Base-by-base conservation (phyloP, 176 grass and related monocot species). In the Hsuehochloa calcarea region DNA sequence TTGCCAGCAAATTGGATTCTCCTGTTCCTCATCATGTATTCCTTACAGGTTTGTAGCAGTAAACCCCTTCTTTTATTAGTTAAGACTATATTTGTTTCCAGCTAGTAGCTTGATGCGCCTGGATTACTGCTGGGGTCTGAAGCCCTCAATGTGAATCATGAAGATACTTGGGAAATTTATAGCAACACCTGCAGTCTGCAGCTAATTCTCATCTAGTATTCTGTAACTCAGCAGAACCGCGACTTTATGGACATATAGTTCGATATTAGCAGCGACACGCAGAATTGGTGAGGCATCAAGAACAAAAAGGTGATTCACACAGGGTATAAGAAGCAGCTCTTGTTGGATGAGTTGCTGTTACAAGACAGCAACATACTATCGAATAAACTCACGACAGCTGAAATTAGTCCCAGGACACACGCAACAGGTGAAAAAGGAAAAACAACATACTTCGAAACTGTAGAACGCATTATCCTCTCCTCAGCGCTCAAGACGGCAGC, bases 331-430 rank as follows among this genome's bases (percentile, higher is more conserved):
- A 62, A 61, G 74, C 89, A 74, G 47, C 81, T 80, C 74, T 63
- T 79, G 75, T 84, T 84, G 87, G 84, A 84, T 83, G 40, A 80
- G 80, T 83, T 83, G 62, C 65, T 68, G 79, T 90, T 84, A 90
- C 85, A 87, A 80, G 40, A 80, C 20, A 90, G n/a, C 39, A 87
- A 65, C 88, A 82, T 74, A 74, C 80, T 84, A 87, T 80, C 27
- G 50, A 83, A 79, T 90, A 72, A 90, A 87, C 85, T 44, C 73
- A 43, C 38, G 37, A 68, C 10, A 43, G 68, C 67, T 80, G 77
- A 68, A 85, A 85, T 72, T 84, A 79, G 74, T 79, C 44, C 56
- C 56, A 41, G 17, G 46, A 56, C 75, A 75, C 70, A 80, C 79
- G 49, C 61, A 87, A 80, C 71, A 88, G 59, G 58, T 39, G 41